Percentiles rank a stretch among this genome's conserved stretches.
Evolutionary conservation across 305 asterid species (phyloP).

Genomic region (Solanum hybrid): DNA sequence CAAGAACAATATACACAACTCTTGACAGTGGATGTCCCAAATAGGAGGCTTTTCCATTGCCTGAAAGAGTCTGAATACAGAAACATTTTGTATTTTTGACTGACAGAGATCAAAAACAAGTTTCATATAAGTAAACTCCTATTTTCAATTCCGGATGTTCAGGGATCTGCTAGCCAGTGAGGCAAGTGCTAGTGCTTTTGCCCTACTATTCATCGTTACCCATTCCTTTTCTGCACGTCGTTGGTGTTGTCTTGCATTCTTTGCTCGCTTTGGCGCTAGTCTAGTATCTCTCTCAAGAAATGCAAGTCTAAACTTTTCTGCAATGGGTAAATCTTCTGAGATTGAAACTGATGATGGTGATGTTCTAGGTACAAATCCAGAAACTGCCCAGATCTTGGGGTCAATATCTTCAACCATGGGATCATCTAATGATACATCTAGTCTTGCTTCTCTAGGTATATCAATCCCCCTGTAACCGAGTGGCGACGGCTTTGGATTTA

Average conservation of each 20-base stretch:
- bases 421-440: slow-evolving; percentile 46
- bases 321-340: slow-evolving; percentile 50
- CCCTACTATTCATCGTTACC: slow-evolving; percentile 49
- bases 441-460: slow-evolving; percentile 68
- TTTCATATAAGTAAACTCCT: neutral
- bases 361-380: slow-evolving; percentile 26
- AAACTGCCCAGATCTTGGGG: slow-evolving; percentile 67
- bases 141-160: slow-evolving; percentile 27
- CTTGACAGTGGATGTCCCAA: neutral
- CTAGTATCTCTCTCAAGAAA: slow-evolving; percentile 80
- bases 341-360: slow-evolving; percentile 17
- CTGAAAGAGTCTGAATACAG: neutral
- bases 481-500: slow-evolving; percentile 74
- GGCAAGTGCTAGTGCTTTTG: slow-evolving; percentile 76
- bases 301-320: slow-evolving; percentile 87
- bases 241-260: slow-evolving; percentile 82
- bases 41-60: neutral
- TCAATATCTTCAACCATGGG: slow-evolving; percentile 52
- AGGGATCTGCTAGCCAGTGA: slow-evolving; percentile 47
- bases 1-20: neutral
- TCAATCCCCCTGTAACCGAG: slow-evolving; percentile 52
- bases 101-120: neutral
- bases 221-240: slow-evolving; percentile 83
- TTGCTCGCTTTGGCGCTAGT: slow-evolving; percentile 92
- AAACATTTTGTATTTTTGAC: neutral